Percentiles rank a stretch among this genome's conserved stretches.
These are phyloP conservation scores for Limonium bicolor DNA, from an alignment of 148 eudicot species.

Conservation along the genomic window DNA sequence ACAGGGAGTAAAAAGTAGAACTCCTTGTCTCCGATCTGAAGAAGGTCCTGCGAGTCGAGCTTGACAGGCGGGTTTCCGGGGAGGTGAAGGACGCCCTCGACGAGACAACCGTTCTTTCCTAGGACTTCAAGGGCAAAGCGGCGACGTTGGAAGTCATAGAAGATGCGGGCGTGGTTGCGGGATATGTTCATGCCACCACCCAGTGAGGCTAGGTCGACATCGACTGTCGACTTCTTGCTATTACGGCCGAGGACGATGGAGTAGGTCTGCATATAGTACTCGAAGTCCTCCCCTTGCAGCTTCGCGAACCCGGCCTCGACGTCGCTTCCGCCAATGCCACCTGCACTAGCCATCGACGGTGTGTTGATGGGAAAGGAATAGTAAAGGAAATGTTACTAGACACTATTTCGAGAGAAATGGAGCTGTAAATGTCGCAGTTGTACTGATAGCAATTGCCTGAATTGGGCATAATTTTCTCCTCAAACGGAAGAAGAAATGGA, in stretches of 20 bases:
- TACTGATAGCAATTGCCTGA: too few species aligned
- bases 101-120: slow-evolving; percentile 86
- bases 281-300: slow-evolving; percentile 94
- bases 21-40: slow-evolving; percentile 93
- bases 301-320: slow-evolving; percentile 95
- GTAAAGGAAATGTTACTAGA: too few species aligned
- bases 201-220: slow-evolving; percentile 77
- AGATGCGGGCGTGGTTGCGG: slow-evolving; percentile 94
- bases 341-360: slow-evolving; percentile 1
- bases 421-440: too few species aligned
- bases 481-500: too few species aligned
- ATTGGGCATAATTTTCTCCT: too few species aligned
- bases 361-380: too few species aligned
- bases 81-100: slow-evolving; percentile 81
- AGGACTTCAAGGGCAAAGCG: slow-evolving; percentile 88
- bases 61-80: slow-evolving; percentile 77
- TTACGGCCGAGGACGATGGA: slow-evolving; percentile 81
- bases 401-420: too few species aligned
- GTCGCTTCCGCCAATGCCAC: too few species aligned
- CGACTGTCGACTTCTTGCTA: slow-evolving; percentile 86
- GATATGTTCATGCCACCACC: slow-evolving; percentile 99
- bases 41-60: slow-evolving; percentile 73
- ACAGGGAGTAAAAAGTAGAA: slow-evolving; percentile 75
- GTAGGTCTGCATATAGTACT: slow-evolving; percentile 98
- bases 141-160: slow-evolving; percentile 93